Percentiles rank a stretch among this genome's conserved stretches.
Evolutionary conservation across 441 rosid species (phyloP).

Genomic region (Biscutella laevigata): DNA sequence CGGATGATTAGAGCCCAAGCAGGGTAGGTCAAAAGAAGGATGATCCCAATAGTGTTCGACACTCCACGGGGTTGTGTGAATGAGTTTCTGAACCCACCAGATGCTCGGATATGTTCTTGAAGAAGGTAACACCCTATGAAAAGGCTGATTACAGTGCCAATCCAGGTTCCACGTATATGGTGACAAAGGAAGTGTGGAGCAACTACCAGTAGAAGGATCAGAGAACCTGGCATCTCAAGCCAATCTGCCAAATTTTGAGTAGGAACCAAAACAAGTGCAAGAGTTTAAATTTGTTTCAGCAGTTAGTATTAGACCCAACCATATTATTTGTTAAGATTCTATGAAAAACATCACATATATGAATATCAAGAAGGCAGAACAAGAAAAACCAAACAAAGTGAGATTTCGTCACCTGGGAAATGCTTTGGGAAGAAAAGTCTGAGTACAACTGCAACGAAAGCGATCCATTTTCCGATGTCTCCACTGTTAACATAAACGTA

Average conservation of each 20-base stretch:
- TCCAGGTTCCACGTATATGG: constrained; percentile 43
- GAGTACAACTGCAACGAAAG: constrained; percentile 61
- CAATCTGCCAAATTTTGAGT: constrained; percentile 37
- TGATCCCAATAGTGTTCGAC: constrained; percentile 72
- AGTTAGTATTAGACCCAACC: no score
- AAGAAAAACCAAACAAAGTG: not conserved
- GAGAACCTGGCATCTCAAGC: constrained; percentile 73
- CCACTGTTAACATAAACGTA: constrained; percentile 32
- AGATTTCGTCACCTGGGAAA: constrained; percentile 47
- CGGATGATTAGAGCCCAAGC: constrained; percentile 60
- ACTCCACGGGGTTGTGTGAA: constrained; percentile 67
- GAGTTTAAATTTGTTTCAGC: not conserved
- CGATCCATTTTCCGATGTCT: constrained; percentile 70
- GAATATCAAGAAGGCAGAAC: not conserved
- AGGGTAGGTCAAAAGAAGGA: constrained; percentile 67
- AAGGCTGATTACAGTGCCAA: constrained; percentile 52
- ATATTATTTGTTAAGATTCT: no score
- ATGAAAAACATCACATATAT: not conserved
- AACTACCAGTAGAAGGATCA: constrained; percentile 67
- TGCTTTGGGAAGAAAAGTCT: constrained; percentile 74
- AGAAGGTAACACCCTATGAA: constrained; percentile 68
- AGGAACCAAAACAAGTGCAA: not conserved
- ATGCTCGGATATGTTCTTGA: constrained; percentile 79
- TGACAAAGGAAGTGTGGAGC: constrained; percentile 54
- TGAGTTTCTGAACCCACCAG: constrained; percentile 81